phyloP scores from a whole-genome alignment of 495 filamentous ascomycete species.

The Rhypophila decipiens region DNA sequence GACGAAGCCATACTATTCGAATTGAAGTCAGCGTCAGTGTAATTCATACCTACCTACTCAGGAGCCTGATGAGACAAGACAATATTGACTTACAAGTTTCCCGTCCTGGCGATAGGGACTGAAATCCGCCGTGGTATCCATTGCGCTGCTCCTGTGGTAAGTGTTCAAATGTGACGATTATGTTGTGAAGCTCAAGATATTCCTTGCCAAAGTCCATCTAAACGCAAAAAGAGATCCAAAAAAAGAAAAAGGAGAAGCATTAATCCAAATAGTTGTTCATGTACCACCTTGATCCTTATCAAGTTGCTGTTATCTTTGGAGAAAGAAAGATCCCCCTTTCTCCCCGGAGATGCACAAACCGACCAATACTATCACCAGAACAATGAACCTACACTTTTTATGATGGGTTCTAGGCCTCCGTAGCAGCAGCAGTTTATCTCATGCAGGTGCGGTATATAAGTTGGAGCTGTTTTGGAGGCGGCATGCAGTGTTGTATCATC shows the following conservation, averaged over 20 bases:
- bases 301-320: neutral
- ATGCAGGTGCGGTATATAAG: no score
- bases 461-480: no score
- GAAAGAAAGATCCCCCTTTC: neutral
- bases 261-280: neutral
- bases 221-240: neutral
- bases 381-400: no score
- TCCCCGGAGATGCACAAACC: constrained; percentile 3
- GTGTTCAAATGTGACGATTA: neutral
- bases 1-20: constrained; percentile 50
- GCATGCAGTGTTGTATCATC: no score
- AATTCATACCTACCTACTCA: neutral
- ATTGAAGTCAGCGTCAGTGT: neutral
- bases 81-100: constrained; percentile 42
- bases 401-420: no score
- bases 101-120: constrained; percentile 54
- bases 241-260: neutral
- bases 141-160: no score
- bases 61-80: neutral
- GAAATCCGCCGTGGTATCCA: constrained; percentile 44
- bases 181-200: neutral
- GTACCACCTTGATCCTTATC: no score
- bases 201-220: neutral
- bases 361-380: neutral
- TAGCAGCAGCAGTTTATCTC: no score